Evolutionary conservation across 768 basidiomycete genomes (phyloP), one percentile per base, ranked within the genome.

Genomic region (Cubamyces sp.): DNA sequence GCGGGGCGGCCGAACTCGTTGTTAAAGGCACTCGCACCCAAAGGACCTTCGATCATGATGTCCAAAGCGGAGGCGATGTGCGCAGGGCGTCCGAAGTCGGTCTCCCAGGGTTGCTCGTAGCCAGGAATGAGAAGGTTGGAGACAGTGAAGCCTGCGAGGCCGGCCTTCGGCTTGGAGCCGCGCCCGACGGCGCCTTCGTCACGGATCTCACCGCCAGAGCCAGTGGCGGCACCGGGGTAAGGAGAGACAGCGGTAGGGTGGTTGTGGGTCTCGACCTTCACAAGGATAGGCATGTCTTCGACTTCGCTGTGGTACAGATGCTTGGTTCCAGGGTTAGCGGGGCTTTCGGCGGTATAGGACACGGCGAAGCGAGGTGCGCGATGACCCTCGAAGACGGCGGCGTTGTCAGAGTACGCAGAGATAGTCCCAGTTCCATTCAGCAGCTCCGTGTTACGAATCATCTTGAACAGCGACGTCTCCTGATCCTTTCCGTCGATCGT

Each of bases 181-280:
- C 91, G 81, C 5, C 97, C 97, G 42, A 96, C 94, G 5, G 97
- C 90, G 16, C 96, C 97, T 76, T 99, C 97, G 73, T 99, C 97
- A 37, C 97, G 86, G 66, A 98, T 98, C 76, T 99, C 97, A 11
- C 97, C 97, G 8, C 97, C 97, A 1, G 96, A 98, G 19, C 97
- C 97, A 0, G 97, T 98, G 1, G 96, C 96, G 0, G 97, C 96
- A n/a, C 97, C 97, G 2, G 97, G 94, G 74, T 91, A 98, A 0
- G 97, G 97, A 1, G 97, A 98, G 8, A 98, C 95, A 3, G 96
- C 97, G 2, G 96, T 98, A 3, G 97, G 97, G 70, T 98, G 97
- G 72, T 99, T 99, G 75, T 99, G 97, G 2, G 97, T 99, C 77
- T 98, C 97, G 61, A 98, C 97, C 77, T 99, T 99, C 79, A 95